Evolutionary conservation across 371 early-diverging fungal species (phyloP), one percentile per base, ranked within the genome.

Genomic region (Apophysomyces ossiformis): DNA sequence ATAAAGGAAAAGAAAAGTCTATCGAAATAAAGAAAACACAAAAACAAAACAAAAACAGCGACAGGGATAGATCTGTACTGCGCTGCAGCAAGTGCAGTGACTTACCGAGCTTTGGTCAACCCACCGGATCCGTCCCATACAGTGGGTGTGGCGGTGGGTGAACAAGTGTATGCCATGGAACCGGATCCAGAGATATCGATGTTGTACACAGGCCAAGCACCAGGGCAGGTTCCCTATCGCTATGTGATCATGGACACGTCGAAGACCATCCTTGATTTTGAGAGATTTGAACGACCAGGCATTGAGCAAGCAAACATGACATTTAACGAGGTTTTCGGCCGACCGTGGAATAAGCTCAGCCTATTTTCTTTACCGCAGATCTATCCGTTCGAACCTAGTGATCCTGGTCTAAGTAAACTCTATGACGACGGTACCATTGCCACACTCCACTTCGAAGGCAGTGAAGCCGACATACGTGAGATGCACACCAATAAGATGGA

Each of bases 341-440:
- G 75, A n/a, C 66, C 75, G 12, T 75, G 75, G 75, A 75, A 75
- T 54, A 66, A 69, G 26, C 50, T 75, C 12, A 63, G 47, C 12
- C 58, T 75, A 15, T 66, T 69, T 7, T n/a, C 9, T 9, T 43
- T 75, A 6, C 75, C 75, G 2, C 67, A 66, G 18, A 7, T 75
- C 15, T 75, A 71, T 41, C 43, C 65, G 12, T 68, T 58, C 41
- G 37, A 44, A 38, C 35, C 39, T 3, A 13, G 36, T 36, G 65
- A 65, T 47, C 61, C 68, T 3, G 68, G 60, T 8, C 47, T 39
- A 5, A 47, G 38, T 41, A 61, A 57, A 36, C 62, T 75, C 1
- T 75, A 61, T 60, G 72, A 75, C 57, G 75, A 75, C 5, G 75
- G 75, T 7, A 57, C 46, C 2, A 69, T 75, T 43, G 70, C 68